Percentiles rank a stretch among this genome's conserved stretches.
phyloP scores from a whole-genome alignment of 148 eudicot species.

The Salicornia ramosissima region DNA sequence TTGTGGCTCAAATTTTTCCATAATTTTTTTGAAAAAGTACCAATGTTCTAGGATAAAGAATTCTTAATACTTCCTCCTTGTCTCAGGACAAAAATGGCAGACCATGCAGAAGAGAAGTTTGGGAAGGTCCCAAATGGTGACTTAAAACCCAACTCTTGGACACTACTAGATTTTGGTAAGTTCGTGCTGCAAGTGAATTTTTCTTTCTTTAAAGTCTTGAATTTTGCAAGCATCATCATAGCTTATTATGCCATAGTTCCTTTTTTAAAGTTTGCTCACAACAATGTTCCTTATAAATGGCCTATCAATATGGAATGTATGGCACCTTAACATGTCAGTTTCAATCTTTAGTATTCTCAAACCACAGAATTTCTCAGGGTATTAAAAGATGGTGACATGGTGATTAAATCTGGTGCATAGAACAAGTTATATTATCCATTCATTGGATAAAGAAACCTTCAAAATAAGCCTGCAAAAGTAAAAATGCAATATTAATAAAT shows the following conservation, averaged over 20 bases:
- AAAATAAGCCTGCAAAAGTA: no score
- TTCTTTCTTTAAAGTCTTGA: not conserved
- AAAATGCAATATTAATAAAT: no score
- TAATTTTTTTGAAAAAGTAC: not conserved
- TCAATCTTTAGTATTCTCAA: no score
- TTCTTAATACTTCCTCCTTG: not conserved
- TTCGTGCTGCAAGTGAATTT: slow-evolving; percentile 4
- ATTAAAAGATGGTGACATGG: no score
- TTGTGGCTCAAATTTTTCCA: not conserved
- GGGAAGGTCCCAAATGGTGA: slow-evolving; percentile 75
- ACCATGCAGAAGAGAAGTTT: slow-evolving; percentile 70
- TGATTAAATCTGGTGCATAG: no score
- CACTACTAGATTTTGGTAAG: slow-evolving; percentile 89
- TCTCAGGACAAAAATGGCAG: slow-evolving; percentile 67
- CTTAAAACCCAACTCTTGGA: slow-evolving; percentile 90
- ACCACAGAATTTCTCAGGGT: no score
- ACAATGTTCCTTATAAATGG: not conserved
- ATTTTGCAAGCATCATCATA: not conserved
- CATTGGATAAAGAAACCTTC: no score
- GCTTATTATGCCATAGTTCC: not conserved
- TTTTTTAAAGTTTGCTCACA: not conserved
- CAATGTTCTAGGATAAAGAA: not conserved
- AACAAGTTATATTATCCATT: no score
- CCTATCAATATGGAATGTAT: no score
- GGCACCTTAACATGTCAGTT: no score